These are phyloP conservation scores for Aspergillus mulundensis DNA, from an alignment of 495 filamentous ascomycete species.

Conservation along the genomic window DNA sequence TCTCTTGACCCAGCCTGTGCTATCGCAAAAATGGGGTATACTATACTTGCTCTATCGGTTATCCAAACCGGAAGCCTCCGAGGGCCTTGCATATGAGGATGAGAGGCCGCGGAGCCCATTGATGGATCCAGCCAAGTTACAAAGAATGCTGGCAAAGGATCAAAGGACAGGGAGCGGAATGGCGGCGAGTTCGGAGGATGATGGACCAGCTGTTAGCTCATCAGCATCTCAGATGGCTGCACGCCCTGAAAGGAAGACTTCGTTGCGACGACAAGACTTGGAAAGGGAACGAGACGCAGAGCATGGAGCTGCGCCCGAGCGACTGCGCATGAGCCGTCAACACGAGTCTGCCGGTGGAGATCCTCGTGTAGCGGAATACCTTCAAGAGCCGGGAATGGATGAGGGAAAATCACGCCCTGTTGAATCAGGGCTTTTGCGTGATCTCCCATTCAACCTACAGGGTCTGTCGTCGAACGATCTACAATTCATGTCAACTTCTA, in stretches of 20 bases:
- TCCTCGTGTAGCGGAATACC: conserved; percentile 17
- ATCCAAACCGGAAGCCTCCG: conserved; percentile 50
- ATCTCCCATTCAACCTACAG: conserved; percentile 91
- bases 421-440: conserved; percentile 77
- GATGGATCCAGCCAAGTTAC: conserved; percentile 35
- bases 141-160: conserved; percentile 33
- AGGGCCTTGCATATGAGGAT: conserved; percentile 23
- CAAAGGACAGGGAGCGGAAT: conserved; percentile 18
- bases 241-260: conserved; percentile 26
- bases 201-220: conserved; percentile 42
- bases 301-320: conserved; percentile 13
- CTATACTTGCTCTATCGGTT: conserved; percentile 85
- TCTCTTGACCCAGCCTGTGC: conserved; percentile 80
- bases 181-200: conserved; percentile 37
- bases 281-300: conserved; percentile 17
- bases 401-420: conserved; percentile 16
- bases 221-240: conserved; percentile 41
- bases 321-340: conserved; percentile 13
- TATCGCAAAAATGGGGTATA: conserved; percentile 95
- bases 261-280: conserved; percentile 22
- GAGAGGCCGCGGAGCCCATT: conserved; percentile 36
- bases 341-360: conserved; percentile 19
- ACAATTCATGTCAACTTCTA: conserved; percentile 61
- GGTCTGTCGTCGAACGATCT: conserved; percentile 84
- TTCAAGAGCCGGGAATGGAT: conserved; percentile 26